A percentile compares a stretch with the other conserved stretches of the same genome.
These are phyloP conservation scores for Prototheca stagnorum DNA, from an alignment of 163 green algal species.

Conservation along the genomic window DNA sequence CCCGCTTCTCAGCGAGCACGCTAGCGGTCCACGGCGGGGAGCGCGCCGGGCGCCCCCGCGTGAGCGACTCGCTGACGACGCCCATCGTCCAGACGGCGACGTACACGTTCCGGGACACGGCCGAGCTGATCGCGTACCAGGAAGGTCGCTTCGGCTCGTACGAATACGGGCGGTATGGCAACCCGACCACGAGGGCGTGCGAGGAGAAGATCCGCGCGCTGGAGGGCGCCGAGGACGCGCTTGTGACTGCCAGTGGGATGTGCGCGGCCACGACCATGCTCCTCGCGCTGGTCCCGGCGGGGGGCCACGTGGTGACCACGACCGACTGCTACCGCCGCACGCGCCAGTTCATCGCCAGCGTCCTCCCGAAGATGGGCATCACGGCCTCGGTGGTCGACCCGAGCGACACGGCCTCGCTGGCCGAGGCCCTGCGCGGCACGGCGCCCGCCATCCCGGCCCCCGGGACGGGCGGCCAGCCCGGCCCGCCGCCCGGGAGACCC, in stretches of 20 bases:
- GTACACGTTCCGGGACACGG: slow-evolving; percentile 87
- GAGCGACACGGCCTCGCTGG: slow-evolving; percentile 60
- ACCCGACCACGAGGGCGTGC: slow-evolving; percentile 75
- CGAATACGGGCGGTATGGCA: slow-evolving; percentile 78
- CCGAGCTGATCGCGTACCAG: slow-evolving; percentile 93
- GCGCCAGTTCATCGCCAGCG: slow-evolving; percentile 86
- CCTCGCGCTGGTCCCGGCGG: slow-evolving; percentile 81
- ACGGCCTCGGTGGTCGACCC: slow-evolving; percentile 89
- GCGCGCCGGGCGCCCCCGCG: slow-evolving; percentile 34
- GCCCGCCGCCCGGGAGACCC: slow-evolving; percentile 43
- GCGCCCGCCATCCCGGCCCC: neutral
- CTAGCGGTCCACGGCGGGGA: slow-evolving; percentile 57
- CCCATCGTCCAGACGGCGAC: slow-evolving; percentile 94
- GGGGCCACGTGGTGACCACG: slow-evolving; percentile 96
- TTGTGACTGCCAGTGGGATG: slow-evolving; percentile 87
- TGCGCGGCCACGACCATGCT: slow-evolving; percentile 95
- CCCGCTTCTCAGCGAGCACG: slow-evolving; percentile 11
- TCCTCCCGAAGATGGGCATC: slow-evolving; percentile 97
- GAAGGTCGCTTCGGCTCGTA: slow-evolving; percentile 81
- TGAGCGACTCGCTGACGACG: slow-evolving; percentile 86
- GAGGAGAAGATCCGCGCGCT: slow-evolving; percentile 92
- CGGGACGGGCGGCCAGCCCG: slow-evolving; percentile 10
- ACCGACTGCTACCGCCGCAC: slow-evolving; percentile 84
- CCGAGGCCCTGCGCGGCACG: slow-evolving; percentile 28
- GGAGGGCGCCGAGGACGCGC: slow-evolving; percentile 88